A percentile compares a stretch with the other conserved stretches of the same genome.
phyloP scores from a whole-genome alignment of 805 yeast genomes.

The Schwanniomyces vanrijiae region DNA sequence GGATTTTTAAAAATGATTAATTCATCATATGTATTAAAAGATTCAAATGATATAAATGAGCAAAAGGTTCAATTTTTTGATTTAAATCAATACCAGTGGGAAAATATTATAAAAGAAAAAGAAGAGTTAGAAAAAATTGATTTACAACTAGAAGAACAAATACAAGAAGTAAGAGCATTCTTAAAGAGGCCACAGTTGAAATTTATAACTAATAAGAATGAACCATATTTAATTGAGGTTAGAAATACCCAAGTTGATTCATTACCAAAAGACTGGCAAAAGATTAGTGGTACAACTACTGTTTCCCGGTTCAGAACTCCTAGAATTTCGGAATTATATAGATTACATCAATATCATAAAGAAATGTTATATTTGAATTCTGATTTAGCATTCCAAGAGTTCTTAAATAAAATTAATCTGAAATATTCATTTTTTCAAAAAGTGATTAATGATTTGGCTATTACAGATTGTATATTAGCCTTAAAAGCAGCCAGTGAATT shows the following conservation, averaged over 20 bases:
- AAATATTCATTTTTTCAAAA: constrained; percentile 34
- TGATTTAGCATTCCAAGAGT: constrained; percentile 45
- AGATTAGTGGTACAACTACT: constrained; percentile 65
- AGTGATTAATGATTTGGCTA: constrained; percentile 49
- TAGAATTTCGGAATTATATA: constrained; percentile 47
- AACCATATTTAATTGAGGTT: constrained; percentile 76
- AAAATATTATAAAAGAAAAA: constrained; percentile 35
- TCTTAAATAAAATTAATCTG: constrained; percentile 35
- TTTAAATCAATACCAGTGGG: constrained; percentile 31
- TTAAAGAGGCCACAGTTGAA: constrained; percentile 58
- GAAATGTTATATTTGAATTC: constrained; percentile 51
- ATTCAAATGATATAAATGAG: constrained; percentile 39
- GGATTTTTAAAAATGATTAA: constrained; percentile 51
- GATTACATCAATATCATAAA: constrained; percentile 56
- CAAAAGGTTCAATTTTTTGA: constrained; percentile 48
- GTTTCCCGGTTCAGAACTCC: constrained; percentile 78
- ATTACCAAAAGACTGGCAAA: constrained; percentile 76
- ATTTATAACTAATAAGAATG: constrained; percentile 58
- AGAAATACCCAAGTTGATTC: constrained; percentile 52
- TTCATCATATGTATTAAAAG: constrained; percentile 50
- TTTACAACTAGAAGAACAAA: constrained; percentile 49
- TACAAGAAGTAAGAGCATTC: constrained; percentile 43
- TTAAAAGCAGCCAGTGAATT: constrained; percentile 58
- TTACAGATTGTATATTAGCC: constrained; percentile 67
- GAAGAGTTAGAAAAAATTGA: constrained; percentile 46